Percentiles rank a stretch among this genome's conserved stretches.
phyloP scores from a whole-genome alignment of 2,329 filamentous ascomycete genomes.

The Aspergillus bombycis region DNA sequence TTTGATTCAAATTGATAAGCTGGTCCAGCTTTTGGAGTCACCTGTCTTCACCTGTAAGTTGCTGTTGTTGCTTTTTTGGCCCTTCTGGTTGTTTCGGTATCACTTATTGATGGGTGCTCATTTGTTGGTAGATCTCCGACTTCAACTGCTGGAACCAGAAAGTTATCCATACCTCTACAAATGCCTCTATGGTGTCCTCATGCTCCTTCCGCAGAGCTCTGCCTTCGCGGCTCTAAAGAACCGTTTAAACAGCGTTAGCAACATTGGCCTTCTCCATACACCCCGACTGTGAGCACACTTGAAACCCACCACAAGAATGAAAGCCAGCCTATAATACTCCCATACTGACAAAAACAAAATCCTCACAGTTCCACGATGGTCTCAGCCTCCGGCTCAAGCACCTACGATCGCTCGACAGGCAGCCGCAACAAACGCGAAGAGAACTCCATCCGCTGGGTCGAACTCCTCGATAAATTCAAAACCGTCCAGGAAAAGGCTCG shows the following conservation, averaged over 20 bases:
- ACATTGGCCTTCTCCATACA: slow-evolving; percentile 91
- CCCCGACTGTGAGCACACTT: slow-evolving; percentile 69
- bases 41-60: slow-evolving; percentile 91
- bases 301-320: slow-evolving; percentile 22
- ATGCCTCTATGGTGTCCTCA: slow-evolving; percentile 93
- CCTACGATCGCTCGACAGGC: slow-evolving; percentile 66
- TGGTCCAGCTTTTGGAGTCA: slow-evolving; percentile 94
- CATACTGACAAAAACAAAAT: slow-evolving; percentile 14
- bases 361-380: slow-evolving; percentile 12
- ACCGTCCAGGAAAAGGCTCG: slow-evolving; percentile 85
- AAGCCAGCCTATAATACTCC: background rate
- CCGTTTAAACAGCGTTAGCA: slow-evolving; percentile 92
- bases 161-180: slow-evolving; percentile 95
- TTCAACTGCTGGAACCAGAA: slow-evolving; percentile 93
- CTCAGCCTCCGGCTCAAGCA: slow-evolving; percentile 39
- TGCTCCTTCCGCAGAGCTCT: slow-evolving; percentile 97
- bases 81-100: background rate
- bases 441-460: slow-evolving; percentile 83
- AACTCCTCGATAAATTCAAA: slow-evolving; percentile 93
- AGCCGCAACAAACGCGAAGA: slow-evolving; percentile 85
- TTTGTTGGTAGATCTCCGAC: slow-evolving; percentile 72
- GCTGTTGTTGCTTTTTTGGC: slow-evolving; percentile 33
- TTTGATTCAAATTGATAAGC: slow-evolving; percentile 97
- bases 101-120: slow-evolving; percentile 13
- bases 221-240: slow-evolving; percentile 97